phyloP scores from a whole-genome alignment of 2,329 filamentous ascomycete species.

The Hypoxylon rubiginosum region DNA sequence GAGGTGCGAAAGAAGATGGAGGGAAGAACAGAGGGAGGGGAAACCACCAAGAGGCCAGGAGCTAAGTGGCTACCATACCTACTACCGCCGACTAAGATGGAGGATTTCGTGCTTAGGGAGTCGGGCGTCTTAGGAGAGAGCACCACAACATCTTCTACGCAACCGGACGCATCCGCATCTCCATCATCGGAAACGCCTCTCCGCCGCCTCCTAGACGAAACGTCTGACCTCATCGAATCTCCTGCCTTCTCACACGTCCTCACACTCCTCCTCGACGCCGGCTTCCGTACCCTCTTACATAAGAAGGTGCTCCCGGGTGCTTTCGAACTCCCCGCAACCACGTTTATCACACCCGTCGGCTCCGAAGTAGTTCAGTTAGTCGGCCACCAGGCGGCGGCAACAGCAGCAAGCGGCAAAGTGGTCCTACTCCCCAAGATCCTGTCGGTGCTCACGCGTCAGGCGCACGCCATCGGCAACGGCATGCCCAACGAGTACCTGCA shows the following conservation, averaged over 20 bases:
- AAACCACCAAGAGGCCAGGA: slow-evolving; percentile 51
- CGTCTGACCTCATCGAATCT: slow-evolving; percentile 94
- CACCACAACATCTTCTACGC: slow-evolving; percentile 56
- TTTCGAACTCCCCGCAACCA: slow-evolving; percentile 73
- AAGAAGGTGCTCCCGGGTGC: slow-evolving; percentile 82
- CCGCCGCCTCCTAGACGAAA: slow-evolving; percentile 91
- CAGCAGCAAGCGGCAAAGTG: slow-evolving; percentile 65
- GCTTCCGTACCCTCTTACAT: slow-evolving; percentile 87
- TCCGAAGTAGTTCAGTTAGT: slow-evolving; percentile 9
- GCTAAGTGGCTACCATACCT: slow-evolving; percentile 86
- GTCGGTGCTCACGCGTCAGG: slow-evolving; percentile 90
- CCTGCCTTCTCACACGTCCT: slow-evolving; percentile 90
- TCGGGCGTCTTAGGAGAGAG: slow-evolving; percentile 79
- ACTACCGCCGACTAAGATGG: slow-evolving; percentile 82
- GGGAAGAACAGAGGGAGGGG: slow-evolving; percentile 63
- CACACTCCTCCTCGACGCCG: slow-evolving; percentile 86
- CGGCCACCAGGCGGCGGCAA: slow-evolving; percentile 31
- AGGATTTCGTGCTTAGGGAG: slow-evolving; percentile 86
- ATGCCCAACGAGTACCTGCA: slow-evolving; percentile 78
- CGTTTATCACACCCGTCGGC: slow-evolving; percentile 38
- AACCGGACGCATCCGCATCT: slow-evolving; percentile 42
- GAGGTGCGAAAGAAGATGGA: slow-evolving; percentile 89
- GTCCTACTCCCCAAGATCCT: slow-evolving; percentile 86
- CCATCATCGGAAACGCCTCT: slow-evolving; percentile 66
- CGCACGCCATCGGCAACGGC: slow-evolving; percentile 87